phyloP scores from a whole-genome alignment of 805 yeast genomes.

The Lachancea kluyveri region DNA sequence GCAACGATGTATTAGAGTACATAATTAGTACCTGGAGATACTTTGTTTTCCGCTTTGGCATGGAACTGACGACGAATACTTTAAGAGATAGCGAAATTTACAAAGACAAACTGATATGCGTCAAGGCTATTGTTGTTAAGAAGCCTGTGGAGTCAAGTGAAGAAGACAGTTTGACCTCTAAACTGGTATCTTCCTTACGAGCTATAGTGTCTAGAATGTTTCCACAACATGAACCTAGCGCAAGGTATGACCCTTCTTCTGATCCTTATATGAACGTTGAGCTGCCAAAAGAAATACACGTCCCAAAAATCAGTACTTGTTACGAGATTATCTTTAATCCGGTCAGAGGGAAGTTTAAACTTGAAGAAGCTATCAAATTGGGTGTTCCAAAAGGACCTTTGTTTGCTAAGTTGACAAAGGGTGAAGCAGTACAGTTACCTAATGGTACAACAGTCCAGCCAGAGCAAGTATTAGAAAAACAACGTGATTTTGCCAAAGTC shows the following conservation, averaged over 20 bases:
- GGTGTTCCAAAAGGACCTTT: conserved; percentile 64
- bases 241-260: conserved; percentile 33
- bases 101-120: conserved; percentile 33
- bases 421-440: conserved; percentile 48
- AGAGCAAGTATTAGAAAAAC: conserved; percentile 63
- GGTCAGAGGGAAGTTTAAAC: conserved; percentile 70
- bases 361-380: conserved; percentile 54
- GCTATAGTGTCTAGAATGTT: conserved; percentile 47
- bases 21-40: conserved; percentile 77
- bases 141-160: not conserved
- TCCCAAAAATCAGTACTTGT: conserved; percentile 40
- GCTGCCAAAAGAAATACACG: conserved; percentile 22
- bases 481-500: conserved; percentile 51
- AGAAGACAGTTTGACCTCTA: conserved; percentile 2
- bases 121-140: conserved; percentile 31
- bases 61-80: conserved; percentile 37
- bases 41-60: conserved; percentile 76
- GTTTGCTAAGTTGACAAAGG: conserved; percentile 54
- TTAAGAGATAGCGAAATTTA: conserved; percentile 18
- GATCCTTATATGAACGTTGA: conserved; percentile 33
- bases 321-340: conserved; percentile 65
- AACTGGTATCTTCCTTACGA: conserved; percentile 12
- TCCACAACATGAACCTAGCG: conserved; percentile 40
- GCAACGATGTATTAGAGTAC: conserved; percentile 43
- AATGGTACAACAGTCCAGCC: conserved; percentile 58